Conservation (phyloP, 768 basidiomycete species). For the Rhizopogon vinicolor region DNA sequence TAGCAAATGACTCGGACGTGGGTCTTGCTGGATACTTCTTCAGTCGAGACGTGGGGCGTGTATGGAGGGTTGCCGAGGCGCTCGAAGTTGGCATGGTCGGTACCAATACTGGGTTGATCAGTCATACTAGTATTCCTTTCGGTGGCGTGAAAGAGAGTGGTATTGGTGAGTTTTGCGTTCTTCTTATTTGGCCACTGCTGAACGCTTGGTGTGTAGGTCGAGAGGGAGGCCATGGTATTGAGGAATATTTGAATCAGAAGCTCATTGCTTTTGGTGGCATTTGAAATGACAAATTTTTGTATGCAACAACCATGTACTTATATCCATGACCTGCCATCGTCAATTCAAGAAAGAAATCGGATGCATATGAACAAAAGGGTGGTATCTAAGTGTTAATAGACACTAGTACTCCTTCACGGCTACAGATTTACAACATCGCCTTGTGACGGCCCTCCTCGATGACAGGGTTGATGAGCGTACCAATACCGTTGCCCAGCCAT, state of each 20-base stretch:
- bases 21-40: constrained; percentile 97
- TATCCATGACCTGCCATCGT: not conserved
- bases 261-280: constrained; percentile 78
- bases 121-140: constrained; percentile 78
- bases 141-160: constrained; percentile 93
- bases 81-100: constrained; percentile 95
- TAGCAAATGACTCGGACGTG: constrained; percentile 80
- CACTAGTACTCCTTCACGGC: not conserved
- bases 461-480: constrained; percentile 76
- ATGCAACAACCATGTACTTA: constrained; percentile 1
- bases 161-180: constrained; percentile 35
- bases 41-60: constrained; percentile 77
- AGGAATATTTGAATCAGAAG: constrained; percentile 84
- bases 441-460: constrained; percentile 51
- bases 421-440: constrained; percentile 37
- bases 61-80: constrained; percentile 93
- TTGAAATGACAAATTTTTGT: constrained; percentile 14
- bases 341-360: not conserved
- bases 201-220: constrained; percentile 40
- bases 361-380: not conserved
- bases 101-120: constrained; percentile 75
- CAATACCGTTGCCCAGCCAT: constrained; percentile 70
- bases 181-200: not conserved
- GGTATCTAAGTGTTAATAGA: not conserved
- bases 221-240: constrained; percentile 87